phyloP scores from a whole-genome alignment of 345 rosid species.

The Gossypium stocksii region DNA sequence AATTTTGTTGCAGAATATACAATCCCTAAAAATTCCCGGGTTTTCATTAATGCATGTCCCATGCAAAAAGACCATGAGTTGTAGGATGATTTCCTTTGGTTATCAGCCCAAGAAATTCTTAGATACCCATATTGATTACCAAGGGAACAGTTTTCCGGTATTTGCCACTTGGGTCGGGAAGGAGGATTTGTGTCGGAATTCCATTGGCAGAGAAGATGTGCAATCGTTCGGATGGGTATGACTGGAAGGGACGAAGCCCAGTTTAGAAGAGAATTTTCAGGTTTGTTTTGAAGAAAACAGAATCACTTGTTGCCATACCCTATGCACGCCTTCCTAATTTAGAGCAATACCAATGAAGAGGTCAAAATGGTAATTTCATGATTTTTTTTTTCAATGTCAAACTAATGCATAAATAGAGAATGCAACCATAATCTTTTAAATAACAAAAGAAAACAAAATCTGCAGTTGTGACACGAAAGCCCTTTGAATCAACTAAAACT shows the following conservation, averaged over 20 bases:
- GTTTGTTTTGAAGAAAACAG: background rate
- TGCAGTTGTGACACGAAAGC: background rate
- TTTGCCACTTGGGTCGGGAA: slow-evolving; percentile 21
- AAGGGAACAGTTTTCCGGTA: slow-evolving; percentile 1
- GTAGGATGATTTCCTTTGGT: background rate
- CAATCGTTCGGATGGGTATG: slow-evolving; percentile 18
- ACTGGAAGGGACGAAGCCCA: background rate
- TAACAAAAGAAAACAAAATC: background rate
- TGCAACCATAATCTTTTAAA: background rate
- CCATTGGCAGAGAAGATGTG: slow-evolving; percentile 15
- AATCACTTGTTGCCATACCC: slow-evolving; percentile 11
- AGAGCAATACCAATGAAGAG: background rate
- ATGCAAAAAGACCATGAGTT: slow-evolving; percentile 5
- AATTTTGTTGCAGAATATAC: slow-evolving; percentile 3
- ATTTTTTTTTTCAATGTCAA: background rate
- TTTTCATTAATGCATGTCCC: slow-evolving; percentile 8
- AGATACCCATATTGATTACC: background rate
- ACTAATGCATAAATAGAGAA: background rate
- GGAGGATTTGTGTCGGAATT: slow-evolving; percentile 24
- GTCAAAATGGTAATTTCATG: background rate
- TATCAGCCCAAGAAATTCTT: slow-evolving; percentile 18
- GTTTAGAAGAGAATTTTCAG: slow-evolving; percentile 19
- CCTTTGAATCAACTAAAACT: background rate
- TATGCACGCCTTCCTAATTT: background rate
- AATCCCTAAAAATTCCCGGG: slow-evolving; percentile 11